These are phyloP conservation scores for Heliocybe sulcata DNA, from an alignment of 1,284 basidiomycete species.

Conservation along the genomic window DNA sequence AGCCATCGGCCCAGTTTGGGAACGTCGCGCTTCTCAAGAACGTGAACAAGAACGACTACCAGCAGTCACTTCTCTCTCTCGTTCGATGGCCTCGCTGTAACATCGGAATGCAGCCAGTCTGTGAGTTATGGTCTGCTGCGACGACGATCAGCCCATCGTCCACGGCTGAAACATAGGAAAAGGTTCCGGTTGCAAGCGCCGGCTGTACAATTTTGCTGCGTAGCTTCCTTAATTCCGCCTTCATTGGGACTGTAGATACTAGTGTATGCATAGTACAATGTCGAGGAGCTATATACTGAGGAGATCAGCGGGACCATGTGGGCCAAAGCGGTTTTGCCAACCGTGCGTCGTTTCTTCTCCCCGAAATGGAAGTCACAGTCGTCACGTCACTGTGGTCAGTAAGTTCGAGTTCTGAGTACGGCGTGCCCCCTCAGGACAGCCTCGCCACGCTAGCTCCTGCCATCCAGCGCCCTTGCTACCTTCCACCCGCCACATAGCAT, in stretches of 20 bases:
- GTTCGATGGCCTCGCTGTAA: no score
- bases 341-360: background rate
- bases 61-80: background rate
- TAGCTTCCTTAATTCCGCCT: background rate
- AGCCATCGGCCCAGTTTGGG: background rate
- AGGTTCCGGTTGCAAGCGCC: background rate
- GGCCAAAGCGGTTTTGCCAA: background rate
- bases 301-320: background rate
- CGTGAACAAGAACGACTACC: background rate
- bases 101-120: no score
- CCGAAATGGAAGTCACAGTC: constrained; percentile 1
- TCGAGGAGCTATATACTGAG: background rate
- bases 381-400: constrained; percentile 2
- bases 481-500: background rate
- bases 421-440: background rate
- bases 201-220: background rate
- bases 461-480: background rate
- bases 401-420: background rate
- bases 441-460: background rate
- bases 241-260: background rate
- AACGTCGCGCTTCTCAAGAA: background rate
- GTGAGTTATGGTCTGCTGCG: no score
- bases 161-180: background rate
- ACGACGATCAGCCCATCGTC: no score
- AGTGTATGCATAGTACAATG: background rate